Conservation (phyloP, 805 yeast genomes). For the Metschnikowia shivogae region DNA sequence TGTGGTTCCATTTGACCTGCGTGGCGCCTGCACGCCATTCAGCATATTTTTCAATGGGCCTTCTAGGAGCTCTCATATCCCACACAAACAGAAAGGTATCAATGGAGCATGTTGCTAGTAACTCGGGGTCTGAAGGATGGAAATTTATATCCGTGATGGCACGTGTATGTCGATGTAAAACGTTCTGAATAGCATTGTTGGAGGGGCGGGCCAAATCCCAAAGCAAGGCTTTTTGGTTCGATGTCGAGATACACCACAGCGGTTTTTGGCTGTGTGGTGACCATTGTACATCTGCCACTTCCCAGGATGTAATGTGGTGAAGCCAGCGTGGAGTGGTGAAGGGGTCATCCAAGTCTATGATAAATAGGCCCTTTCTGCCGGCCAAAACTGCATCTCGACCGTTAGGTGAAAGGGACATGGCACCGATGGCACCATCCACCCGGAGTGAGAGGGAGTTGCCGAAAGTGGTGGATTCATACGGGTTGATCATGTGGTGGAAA, state of each 20-base stretch:
- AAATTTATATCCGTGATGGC: slow-evolving; percentile 96
- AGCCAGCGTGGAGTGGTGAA: slow-evolving; percentile 93
- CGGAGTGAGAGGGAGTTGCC: slow-evolving; percentile 77
- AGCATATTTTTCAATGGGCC: slow-evolving; percentile 76
- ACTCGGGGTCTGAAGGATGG: slow-evolving; percentile 81
- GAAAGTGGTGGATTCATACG: slow-evolving; percentile 54
- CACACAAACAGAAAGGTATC: slow-evolving; percentile 85
- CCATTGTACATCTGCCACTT: slow-evolving; percentile 99
- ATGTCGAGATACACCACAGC: slow-evolving; percentile 87
- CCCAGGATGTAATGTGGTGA: slow-evolving; percentile 92
- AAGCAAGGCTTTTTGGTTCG: slow-evolving; percentile 90
- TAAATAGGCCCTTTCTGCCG: slow-evolving; percentile 72
- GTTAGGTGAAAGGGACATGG: slow-evolving; percentile 83
- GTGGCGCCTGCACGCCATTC: slow-evolving; percentile 95
- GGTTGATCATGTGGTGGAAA: slow-evolving; percentile 9
- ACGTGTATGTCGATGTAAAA: slow-evolving; percentile 82
- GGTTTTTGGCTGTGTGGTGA: slow-evolving; percentile 85
- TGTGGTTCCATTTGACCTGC: slow-evolving; percentile 90
- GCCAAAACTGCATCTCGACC: slow-evolving; percentile 95
- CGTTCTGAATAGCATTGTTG: slow-evolving; percentile 73
- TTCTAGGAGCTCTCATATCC: slow-evolving; percentile 81
- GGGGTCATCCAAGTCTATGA: slow-evolving; percentile 94
- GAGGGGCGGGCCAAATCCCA: slow-evolving; percentile 84
- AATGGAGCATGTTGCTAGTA: slow-evolving; percentile 87
- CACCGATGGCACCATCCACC: slow-evolving; percentile 89